Evolutionary conservation across 306 rosid species (phyloP), one percentile per base, ranked within the genome.

Genomic region (Cucumis melo): DNA sequence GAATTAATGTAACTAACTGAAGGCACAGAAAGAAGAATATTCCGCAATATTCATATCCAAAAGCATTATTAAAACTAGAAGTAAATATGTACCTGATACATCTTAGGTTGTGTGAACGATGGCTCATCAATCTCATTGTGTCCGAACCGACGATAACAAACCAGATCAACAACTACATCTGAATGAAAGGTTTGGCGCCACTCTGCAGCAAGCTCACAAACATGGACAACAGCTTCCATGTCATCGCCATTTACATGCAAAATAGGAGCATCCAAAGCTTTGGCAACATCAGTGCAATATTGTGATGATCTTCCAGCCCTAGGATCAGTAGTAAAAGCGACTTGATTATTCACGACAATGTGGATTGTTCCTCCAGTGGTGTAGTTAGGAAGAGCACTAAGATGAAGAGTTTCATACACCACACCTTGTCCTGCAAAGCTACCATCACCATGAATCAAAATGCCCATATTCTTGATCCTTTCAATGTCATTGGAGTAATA

Each of bases 361-460:
- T 94, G 99, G 58, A 90, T 89, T 2, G 99, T 94, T 75, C 99
- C 99, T 44, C 99, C 99, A 14, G 99, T 94, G n/a, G 88, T 75
- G 80, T 94, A 90, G 86, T 94, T 94, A 6, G 93, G 97, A 82
- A 94, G 96, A 82, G 96, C 97, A 78, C 99, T 94, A 57, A 94
- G 87, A 94, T 94, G 99, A 12, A 94, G 85, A 42, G 93, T 90
- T 84, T 94, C 99, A 27, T 92, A 94, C 79, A 91, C 99, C 59
- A 94, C 99, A 62, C 99, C 99, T 86, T 92, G 97, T 54, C 99
- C 99, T 5, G 99, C 95, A 87, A 92, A 94, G 79, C 99, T 94
- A 82, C 99, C 97, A 83, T 94, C 99, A 76, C 99, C 99, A 51
- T 94, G 97, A 76, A 94, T 86, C 86, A 94, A 81, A 73, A 94